A percentile compares a stretch with the other conserved stretches of the same genome.
Evolutionary conservation across 768 basidiomycete species (phyloP).

Genomic region (Filobasidium floriforme): DNA sequence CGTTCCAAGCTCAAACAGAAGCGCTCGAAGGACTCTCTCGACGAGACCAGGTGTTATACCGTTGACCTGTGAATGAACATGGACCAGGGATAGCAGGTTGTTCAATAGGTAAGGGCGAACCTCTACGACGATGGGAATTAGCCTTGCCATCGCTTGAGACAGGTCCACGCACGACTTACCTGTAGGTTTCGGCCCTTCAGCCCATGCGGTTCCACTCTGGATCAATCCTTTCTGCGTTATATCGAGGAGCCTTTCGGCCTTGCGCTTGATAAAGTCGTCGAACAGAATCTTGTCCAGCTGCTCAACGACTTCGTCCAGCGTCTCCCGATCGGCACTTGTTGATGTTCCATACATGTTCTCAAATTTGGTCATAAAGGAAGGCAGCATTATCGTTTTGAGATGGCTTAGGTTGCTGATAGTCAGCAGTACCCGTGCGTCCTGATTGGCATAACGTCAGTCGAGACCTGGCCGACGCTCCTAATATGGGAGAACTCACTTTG

Average conservation of each 20-base stretch:
- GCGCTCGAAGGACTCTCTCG: constrained; percentile 67
- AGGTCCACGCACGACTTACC: constrained; percentile 50
- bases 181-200: constrained; percentile 81
- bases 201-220: constrained; percentile 73
- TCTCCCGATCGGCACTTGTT: constrained; percentile 67
- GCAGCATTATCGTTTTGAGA: constrained; percentile 62
- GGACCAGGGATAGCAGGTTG: constrained; percentile 76
- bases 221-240: constrained; percentile 75
- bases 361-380: constrained; percentile 70
- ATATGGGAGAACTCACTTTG: background rate
- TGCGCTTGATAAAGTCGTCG: constrained; percentile 75
- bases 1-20: constrained; percentile 73
- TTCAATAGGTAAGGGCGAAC: constrained; percentile 92
- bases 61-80: constrained; percentile 83
- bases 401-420: constrained; percentile 83
- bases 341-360: constrained; percentile 66
- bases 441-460: background rate
- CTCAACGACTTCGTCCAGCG: constrained; percentile 65
- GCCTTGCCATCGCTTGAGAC: background rate
- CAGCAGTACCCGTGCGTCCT: constrained; percentile 80
- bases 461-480: background rate
- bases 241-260: constrained; percentile 58
- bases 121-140: constrained; percentile 51
- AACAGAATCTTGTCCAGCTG: constrained; percentile 85
- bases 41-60: constrained; percentile 69